Conservation (phyloP, 148 eudicot genomes). For the Polygonum maritimum region DNA sequence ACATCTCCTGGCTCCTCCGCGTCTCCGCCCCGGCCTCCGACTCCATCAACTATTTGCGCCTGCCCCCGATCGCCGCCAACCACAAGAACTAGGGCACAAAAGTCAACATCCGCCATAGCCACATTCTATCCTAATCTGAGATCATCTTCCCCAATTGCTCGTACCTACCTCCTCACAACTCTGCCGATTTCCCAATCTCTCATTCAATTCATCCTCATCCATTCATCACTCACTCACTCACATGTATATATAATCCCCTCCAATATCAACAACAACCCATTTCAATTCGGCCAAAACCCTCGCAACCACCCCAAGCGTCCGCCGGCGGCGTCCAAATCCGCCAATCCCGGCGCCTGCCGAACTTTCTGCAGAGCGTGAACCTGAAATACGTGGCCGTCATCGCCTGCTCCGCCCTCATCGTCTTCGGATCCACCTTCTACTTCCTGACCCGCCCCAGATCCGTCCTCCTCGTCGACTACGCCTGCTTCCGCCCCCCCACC, state of each 20-base stretch:
- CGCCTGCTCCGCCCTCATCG: conserved; percentile 19
- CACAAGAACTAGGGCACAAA: neutral
- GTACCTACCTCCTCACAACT: conserved; percentile 2
- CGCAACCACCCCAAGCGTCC: neutral
- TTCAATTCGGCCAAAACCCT: neutral
- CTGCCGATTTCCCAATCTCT: neutral
- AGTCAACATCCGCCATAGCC: conserved; percentile 7
- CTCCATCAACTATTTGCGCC: too few relatives aligned
- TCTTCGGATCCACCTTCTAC: conserved; percentile 34
- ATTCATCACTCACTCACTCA: neutral
- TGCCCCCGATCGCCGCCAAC: too few relatives aligned
- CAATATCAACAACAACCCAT: neutral
- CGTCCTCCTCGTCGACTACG: conserved; percentile 46
- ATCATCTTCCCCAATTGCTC: neutral
- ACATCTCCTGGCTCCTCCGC: too few relatives aligned
- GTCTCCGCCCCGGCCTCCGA: too few relatives aligned
- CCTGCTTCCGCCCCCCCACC: conserved; percentile 38
- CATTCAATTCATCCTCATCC: neutral
- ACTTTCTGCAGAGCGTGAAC: conserved; percentile 38
- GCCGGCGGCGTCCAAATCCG: conserved; percentile 11
- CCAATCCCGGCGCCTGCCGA: conserved; percentile 20
- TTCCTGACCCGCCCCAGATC: conserved; percentile 42
- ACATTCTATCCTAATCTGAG: neutral
- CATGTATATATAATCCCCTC: neutral
- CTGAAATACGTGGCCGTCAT: conserved; percentile 33